Base-by-base conservation (phyloP, 2,329 filamentous ascomycete genomes). In the Ceratocystis harringtonii region DNA sequence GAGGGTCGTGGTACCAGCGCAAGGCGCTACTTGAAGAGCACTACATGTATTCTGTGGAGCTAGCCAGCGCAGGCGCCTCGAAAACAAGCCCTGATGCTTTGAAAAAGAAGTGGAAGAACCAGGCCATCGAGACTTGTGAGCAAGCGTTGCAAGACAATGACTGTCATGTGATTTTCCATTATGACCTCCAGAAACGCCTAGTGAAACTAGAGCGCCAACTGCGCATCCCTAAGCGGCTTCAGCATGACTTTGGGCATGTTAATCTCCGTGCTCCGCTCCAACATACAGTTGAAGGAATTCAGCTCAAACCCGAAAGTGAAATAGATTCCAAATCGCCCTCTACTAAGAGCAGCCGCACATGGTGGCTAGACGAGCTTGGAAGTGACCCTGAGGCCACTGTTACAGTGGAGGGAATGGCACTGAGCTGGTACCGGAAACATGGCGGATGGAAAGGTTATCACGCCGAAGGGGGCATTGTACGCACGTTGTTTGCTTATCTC, bases 21-120 rank as follows among this genome's bases (percentile, higher is more conserved):
- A 96, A 95, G 75, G 94, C 92, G 0, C 78, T 99, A 0, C 75
- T 99, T 1, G 94, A 99, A 76, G 94, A 99, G 73, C 91, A 95
- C 72, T 97, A 99, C 74, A 92, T 97, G 89, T 81, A 85, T 71
- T 78, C 80, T 3, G 72, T 88, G 5, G 19, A 44, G 17, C 5
- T 58, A 19, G n/a, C 52, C 6, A 73, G 78, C 43, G 55, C 71
- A 3, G 80, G 80, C 32, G 72, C 76, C 63, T 87, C 88, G 71
- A 58, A 17, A n/a, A 8, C 12, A 3, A 2, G 17, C 15, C n/a
- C 55, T 36, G 28, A 58, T n/a, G 28, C 4, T 32, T 25, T 58
- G 55, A 94, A 89, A 76, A 92, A 87, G 70, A 81, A 89, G 69
- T 99, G 92, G 92, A 90, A 86, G 72, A 80, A 82, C 7, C 80